Evolutionary conservation across 1,284 basidiomycete species (phyloP).

Genomic region (Trichosporon sp.): DNA sequence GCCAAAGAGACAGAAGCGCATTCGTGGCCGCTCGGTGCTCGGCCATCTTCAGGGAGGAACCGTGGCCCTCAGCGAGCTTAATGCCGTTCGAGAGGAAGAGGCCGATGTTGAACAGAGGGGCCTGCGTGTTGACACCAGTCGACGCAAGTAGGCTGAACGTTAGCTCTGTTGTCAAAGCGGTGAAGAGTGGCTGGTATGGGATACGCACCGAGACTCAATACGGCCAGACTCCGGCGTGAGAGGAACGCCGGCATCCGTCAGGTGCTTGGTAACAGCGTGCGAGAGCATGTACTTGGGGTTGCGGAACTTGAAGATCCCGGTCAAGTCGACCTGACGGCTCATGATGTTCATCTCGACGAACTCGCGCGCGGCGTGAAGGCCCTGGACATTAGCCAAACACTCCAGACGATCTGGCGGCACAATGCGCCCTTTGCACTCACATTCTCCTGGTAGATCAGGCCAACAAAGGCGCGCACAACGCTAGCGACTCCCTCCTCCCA

Average conservation of each 20-base stretch:
- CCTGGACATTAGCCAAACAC: conserved; percentile 49
- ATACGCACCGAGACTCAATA: conserved; percentile 58
- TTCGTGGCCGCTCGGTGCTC: conserved; percentile 70
- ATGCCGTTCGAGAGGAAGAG: conserved; percentile 77
- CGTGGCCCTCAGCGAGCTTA: conserved; percentile 92
- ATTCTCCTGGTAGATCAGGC: conserved; percentile 54
- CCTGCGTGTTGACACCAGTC: conserved; percentile 80
- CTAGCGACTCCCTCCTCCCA: conserved; percentile 49
- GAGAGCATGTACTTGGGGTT: conserved; percentile 76
- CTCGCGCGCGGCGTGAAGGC: conserved; percentile 71
- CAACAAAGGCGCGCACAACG: conserved; percentile 54
- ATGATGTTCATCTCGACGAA: conserved; percentile 85
- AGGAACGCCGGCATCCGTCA: conserved; percentile 52
- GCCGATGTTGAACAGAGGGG: conserved; percentile 88
- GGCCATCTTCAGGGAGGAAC: conserved; percentile 88
- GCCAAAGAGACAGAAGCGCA: conserved; percentile 42
- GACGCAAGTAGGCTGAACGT: conserved; percentile 72
- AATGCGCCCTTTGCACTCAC: conserved; percentile 42
- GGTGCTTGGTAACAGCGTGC: conserved; percentile 69
- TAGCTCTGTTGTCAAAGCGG: not conserved
- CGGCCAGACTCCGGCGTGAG: conserved; percentile 55
- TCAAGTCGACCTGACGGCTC: conserved; percentile 72
- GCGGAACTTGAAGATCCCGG: conserved; percentile 79
- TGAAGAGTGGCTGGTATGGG: not conserved
- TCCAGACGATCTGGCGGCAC: not conserved